Percentiles rank a stretch among this genome's conserved stretches.
These are phyloP conservation scores for Trichophaea hybrida DNA, from an alignment of 2,329 filamentous ascomycete genomes.

Conservation along the genomic window DNA sequence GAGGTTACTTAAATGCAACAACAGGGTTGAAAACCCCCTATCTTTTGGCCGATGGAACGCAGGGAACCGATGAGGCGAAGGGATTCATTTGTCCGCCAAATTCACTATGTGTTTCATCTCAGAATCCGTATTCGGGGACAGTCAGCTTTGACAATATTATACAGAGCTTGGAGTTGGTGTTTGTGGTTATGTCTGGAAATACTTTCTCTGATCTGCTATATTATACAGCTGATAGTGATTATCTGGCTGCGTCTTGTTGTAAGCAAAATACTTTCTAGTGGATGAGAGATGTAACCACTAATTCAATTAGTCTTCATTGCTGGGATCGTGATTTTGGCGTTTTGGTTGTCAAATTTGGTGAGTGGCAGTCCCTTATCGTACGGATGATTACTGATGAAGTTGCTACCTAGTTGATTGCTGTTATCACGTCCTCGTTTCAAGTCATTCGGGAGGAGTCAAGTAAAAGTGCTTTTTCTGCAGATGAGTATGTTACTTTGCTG, in stretches of 20 bases:
- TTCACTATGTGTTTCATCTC: conserved; percentile 66
- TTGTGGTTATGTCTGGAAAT: conserved; percentile 96
- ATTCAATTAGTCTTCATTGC: conserved; percentile 40
- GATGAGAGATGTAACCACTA: background rate
- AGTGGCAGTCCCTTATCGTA: background rate
- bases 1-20: conserved; percentile 55
- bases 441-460: conserved; percentile 86
- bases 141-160: conserved; percentile 91
- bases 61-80: conserved; percentile 48
- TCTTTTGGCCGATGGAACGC: conserved; percentile 43
- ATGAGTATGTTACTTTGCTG: conserved; percentile 35
- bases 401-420: conserved; percentile 51
- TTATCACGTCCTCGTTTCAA: conserved; percentile 97
- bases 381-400: conserved; percentile 2
- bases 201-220: conserved; percentile 95
- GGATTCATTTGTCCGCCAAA: conserved; percentile 76
- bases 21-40: conserved; percentile 51
- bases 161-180: conserved; percentile 83
- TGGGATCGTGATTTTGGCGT: conserved; percentile 45
- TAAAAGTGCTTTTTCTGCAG: conserved; percentile 76
- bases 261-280: conserved; percentile 6
- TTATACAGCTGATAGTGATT: conserved; percentile 81
- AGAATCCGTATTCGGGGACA: conserved; percentile 69
- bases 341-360: conserved; percentile 88
- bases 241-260: conserved; percentile 66